Evolutionary conservation across 495 filamentous ascomycete species (phyloP), one percentile per base, ranked within the genome.

Genomic region (Sporormia fimetaria): DNA sequence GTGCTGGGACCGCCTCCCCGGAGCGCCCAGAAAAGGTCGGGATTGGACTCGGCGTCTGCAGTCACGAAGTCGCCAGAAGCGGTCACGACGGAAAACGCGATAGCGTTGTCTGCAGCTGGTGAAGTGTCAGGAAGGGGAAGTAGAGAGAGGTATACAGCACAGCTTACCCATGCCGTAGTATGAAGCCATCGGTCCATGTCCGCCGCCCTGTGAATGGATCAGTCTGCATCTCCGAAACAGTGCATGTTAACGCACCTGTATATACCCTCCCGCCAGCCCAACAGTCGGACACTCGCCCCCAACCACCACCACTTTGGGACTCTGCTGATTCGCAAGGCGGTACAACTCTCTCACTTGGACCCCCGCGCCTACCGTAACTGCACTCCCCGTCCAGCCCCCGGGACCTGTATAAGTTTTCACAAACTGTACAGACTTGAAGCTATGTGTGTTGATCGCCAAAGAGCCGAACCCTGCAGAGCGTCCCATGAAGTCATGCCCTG

Each of bases 311-410:
- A 71, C 58, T n/a, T 65, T 66, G 17, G 42, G 42, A 21, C 6
- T 37, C 21, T 64, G 39, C 21, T 62, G 53, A 21, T 68, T 40
- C 10, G 67, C 71, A 6, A 58, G 56, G 15, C 60, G 42, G 32
- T 77, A 73, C 6, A 75, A 54, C 35, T 75, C 69, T 17, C 52
- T 40, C 0, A 62, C 75, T 39, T 73, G 61, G 5, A 75, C 63
- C 29, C 74, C 76, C n/a, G 74, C 62, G 3, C 74, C 73, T 40
- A 76, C 56, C 47, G 71, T 74, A 35, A 76, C 59, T 11, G 70
- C 73, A 0, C 67, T 57, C 0, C 74, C 71, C 2, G 40, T 54
- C 44, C 72, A 75, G 2, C 52, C 49, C 68, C 43, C 36, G 15
- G 43, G 35, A 3, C 35, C 34, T n/a, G 36, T 21, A 34, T 40